A percentile compares a stretch with the other conserved stretches of the same genome.
phyloP scores from a whole-genome alignment of 768 basidiomycete genomes.

The Phlegmacium glaucopus region DNA sequence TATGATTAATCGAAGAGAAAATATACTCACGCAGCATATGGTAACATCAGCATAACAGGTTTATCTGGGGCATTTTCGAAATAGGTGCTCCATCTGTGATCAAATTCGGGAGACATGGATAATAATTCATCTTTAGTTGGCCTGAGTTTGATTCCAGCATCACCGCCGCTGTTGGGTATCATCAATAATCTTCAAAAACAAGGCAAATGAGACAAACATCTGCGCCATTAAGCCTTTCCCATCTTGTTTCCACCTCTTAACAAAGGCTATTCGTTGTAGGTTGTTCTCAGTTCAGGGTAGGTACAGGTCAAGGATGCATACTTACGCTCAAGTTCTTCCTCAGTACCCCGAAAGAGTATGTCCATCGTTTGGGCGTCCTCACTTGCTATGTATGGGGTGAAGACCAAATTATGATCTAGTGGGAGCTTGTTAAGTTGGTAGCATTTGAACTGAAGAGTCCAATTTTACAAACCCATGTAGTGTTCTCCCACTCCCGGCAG shows the following conservation, averaged over 20 bases:
- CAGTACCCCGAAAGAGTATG: conserved; percentile 36
- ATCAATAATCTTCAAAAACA: conserved; percentile 6
- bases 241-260: conserved; percentile 24
- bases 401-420: conserved; percentile 39
- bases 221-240: conserved; percentile 50
- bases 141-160: conserved; percentile 55
- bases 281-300: background rate
- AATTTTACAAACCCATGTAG: conserved; percentile 37
- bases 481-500: conserved; percentile 77
- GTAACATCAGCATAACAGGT: conserved; percentile 43
- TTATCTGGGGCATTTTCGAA: conserved; percentile 54
- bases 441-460: background rate
- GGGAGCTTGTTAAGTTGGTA: background rate
- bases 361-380: conserved; percentile 50
- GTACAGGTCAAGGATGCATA: background rate
- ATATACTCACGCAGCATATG: conserved; percentile 35
- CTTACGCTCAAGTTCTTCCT: conserved; percentile 39
- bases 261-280: conserved; percentile 9
- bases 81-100: conserved; percentile 44
- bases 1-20: background rate
- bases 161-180: conserved; percentile 39
- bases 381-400: conserved; percentile 38
- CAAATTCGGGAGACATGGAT: conserved; percentile 47
- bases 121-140: conserved; percentile 47
- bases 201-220: conserved; percentile 37